phyloP scores from a whole-genome alignment of 306 rosid species.

The Vigna radiata region DNA sequence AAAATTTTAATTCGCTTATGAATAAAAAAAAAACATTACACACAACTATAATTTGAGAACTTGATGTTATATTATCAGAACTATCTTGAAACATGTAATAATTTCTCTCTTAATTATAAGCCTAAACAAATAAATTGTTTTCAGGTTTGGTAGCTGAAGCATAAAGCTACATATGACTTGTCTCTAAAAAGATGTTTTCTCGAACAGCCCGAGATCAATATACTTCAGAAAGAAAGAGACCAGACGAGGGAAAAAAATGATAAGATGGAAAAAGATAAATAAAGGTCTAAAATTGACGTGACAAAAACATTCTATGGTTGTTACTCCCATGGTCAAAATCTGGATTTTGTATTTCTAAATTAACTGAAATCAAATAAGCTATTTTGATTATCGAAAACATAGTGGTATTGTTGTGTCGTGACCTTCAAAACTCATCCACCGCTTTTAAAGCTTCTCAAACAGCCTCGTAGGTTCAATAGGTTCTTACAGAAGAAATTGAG shows the following conservation, averaged over 20 bases:
- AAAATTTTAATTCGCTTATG: neutral
- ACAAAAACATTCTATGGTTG: neutral
- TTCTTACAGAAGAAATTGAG: neutral
- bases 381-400: neutral
- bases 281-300: neutral
- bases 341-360: neutral
- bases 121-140: neutral
- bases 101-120: neutral
- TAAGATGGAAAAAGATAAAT: neutral
- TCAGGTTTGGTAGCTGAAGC: neutral
- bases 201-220: neutral
- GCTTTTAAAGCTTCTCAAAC: constrained; percentile 8
- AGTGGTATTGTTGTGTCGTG: neutral
- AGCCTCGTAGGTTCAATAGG: neutral
- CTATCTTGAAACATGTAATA: neutral
- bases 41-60: neutral
- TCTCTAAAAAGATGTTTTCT: neutral
- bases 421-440: constrained; percentile 6
- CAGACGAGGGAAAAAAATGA: neutral
- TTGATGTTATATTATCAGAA: neutral
- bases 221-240: neutral
- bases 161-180: constrained; percentile 12
- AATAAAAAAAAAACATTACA: neutral
- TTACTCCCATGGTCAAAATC: neutral
- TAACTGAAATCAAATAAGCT: neutral